Base-by-base conservation (phyloP, 2,329 filamentous ascomycete genomes). In the Xylariaceae sp. region DNA sequence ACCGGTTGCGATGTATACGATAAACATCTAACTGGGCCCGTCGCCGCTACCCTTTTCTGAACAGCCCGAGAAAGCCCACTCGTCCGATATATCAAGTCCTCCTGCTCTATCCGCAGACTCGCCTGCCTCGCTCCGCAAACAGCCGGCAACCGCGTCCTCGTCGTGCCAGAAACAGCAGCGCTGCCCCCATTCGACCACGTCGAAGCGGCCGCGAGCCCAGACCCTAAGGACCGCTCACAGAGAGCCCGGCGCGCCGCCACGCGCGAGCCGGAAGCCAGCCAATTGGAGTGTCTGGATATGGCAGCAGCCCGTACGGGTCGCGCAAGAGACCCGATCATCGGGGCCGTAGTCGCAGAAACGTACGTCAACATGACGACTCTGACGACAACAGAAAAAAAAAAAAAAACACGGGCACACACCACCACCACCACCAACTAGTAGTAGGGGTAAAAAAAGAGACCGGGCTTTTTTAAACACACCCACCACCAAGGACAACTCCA, bases 311-410 rank as follows among this genome's bases (percentile, higher is more conserved):
- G 58, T 37, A 39, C 9, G 9, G 55, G 35, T 34, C 49, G 61
- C 13, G 48, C 44, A 23, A 63, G 18, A 4, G 54, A 48, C 37
- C 51, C 51, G 35, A 37, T 44, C 54, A 35, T 47, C 45, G 56
- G 18, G 18, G 53, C 13, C 45, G 54, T 15, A n/a, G 53, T 11
- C 35, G 56, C 4, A 55, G 55, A 51, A 23, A 44, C 35, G 49
- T 57, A 47, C 58, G 45, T 53, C 59, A 59, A 59, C 61, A 63
- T 63, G 61, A 57, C 51, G 51, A 45, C 50, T 39, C 49, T 15
- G 30, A 45, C 23, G 23, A 30, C 23, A 30, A 30, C 23, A 34
- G n/a, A 44, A 15, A 53, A 42, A 49, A 34, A 18, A 15, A 53
- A 42, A 49, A 51, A 39, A 53, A 53, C 6, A 53, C 56, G 34